Base-by-base conservation (phyloP, 345 rosid genomes). In the Populus simonii region DNA sequence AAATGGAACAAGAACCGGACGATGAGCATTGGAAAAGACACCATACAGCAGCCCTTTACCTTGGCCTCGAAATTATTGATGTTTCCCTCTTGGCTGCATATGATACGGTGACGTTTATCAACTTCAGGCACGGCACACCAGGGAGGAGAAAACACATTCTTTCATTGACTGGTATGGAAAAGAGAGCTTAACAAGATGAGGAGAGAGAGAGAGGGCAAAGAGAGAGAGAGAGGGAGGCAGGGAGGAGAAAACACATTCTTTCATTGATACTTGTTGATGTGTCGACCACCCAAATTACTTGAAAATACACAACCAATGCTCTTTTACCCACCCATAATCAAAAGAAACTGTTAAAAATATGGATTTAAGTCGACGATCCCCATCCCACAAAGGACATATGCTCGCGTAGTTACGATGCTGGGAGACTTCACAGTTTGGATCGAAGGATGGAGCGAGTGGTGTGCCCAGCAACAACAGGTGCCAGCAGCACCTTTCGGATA, bases 401-500 rank as follows among this genome's bases (percentile, higher is more conserved):
- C 31, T 67, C 36, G 17, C 57, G 69, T 36, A 12, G 27, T 33
- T 25, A 66, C 15, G 31, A 78, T 51, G 57, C 47, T 39, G 23
- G 8, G 72, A 57, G 43, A 41, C 81, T 83, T 76, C 78, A 43
- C 49, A n/a, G 22, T 41, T 74, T 27, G 9, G 45, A 27, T 45
- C 7, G 1, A 51, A 20, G 63, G 78, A 79, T 68, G 70, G 61
- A 61, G 49, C 20, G 16, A 17, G n/a, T 39, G 22, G 35, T 59
- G 25, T 25, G 53, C 61, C 57, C 68, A 71, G 74, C 74, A 78
- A 66, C 74, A 23, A 71, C 73, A 71, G 66, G 84, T 75, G 82
- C 84, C 73, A 62, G 80, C 71, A 76, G 84, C 84, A 81, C 86
- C 84, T 53, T 62, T 78, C 59, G 57, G 23, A 81, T 76, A 59